Conservation (phyloP, 2,329 filamentous ascomycete species). For the Talaromyces amestolkiae region DNA sequence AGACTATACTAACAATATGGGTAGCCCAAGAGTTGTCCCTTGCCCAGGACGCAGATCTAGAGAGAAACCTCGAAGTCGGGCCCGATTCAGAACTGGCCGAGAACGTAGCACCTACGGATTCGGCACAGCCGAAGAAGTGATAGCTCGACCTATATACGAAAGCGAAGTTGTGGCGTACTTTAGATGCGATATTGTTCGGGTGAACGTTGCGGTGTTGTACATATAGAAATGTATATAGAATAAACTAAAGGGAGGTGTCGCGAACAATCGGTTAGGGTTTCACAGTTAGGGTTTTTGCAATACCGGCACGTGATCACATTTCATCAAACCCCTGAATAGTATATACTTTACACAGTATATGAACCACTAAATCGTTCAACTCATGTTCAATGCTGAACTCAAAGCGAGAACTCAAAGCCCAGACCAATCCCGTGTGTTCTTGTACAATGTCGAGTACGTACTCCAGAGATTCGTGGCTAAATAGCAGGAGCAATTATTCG, state of each 20-base stretch:
- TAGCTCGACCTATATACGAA: background rate
- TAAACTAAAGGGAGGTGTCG: background rate
- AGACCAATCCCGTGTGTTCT: background rate
- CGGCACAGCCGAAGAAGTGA: slow-evolving; percentile 11
- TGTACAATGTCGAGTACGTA: background rate
- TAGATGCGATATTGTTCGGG: background rate
- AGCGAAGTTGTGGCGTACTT: background rate
- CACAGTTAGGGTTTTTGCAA: background rate
- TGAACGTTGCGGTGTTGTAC: background rate
- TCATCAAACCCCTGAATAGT: background rate
- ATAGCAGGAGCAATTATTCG: background rate
- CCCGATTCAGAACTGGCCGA: slow-evolving; percentile 24
- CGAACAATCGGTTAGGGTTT: background rate
- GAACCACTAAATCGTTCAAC: background rate
- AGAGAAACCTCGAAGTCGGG: slow-evolving; percentile 42
- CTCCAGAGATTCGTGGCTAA: background rate
- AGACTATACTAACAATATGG: slow-evolving; percentile 8
- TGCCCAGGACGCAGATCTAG: slow-evolving; percentile 38
- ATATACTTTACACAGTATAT: background rate
- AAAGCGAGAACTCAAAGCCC: background rate
- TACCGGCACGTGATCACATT: background rate
- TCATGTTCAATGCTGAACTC: background rate
- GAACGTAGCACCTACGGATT: slow-evolving; percentile 4
- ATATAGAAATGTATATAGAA: slow-evolving; percentile 4
- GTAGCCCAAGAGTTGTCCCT: slow-evolving; percentile 62